phyloP scores from a whole-genome alignment of 371 early-diverging fungal species.

The Neoconidiobolus thromboides region DNA sequence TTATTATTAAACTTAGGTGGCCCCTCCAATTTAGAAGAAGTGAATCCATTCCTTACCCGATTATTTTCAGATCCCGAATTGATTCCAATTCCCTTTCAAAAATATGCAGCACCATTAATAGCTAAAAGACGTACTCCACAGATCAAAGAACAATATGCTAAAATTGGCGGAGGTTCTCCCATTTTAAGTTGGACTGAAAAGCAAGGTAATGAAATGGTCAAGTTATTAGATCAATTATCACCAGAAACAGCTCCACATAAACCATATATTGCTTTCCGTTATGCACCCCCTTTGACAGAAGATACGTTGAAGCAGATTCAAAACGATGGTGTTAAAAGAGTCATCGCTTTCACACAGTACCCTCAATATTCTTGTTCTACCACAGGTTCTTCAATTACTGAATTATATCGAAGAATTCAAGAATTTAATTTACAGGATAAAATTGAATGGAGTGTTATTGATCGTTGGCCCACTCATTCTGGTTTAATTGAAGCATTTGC shows the following conservation, averaged over 20 bases:
- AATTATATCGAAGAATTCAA: slow-evolving; percentile 47
- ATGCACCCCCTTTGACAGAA: slow-evolving; percentile 63
- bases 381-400: slow-evolving; percentile 83
- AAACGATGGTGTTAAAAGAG: slow-evolving; percentile 60
- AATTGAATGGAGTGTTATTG: slow-evolving; percentile 81
- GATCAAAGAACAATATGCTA: slow-evolving; percentile 71
- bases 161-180: slow-evolving; percentile 92
- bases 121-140: slow-evolving; percentile 67
- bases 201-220: slow-evolving; percentile 65
- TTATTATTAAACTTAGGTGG: slow-evolving; percentile 90
- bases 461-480: slow-evolving; percentile 81
- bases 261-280: slow-evolving; percentile 83
- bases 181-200: slow-evolving; percentile 74
- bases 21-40: slow-evolving; percentile 55
- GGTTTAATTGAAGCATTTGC: slow-evolving; percentile 71
- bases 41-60: slow-evolving; percentile 56
- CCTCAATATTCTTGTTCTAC: slow-evolving; percentile 95
- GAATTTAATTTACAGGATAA: slow-evolving; percentile 32
- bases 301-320: slow-evolving; percentile 57
- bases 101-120: slow-evolving; percentile 48
- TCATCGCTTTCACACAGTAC: slow-evolving; percentile 83
- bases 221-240: slow-evolving; percentile 45
- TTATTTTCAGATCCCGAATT: slow-evolving; percentile 90
- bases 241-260: slow-evolving; percentile 83
- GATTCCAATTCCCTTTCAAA: slow-evolving; percentile 77